A percentile compares a stretch with the other conserved stretches of the same genome.
phyloP scores from a whole-genome alignment of 306 rosid species.

The Vigna hirtella region DNA sequence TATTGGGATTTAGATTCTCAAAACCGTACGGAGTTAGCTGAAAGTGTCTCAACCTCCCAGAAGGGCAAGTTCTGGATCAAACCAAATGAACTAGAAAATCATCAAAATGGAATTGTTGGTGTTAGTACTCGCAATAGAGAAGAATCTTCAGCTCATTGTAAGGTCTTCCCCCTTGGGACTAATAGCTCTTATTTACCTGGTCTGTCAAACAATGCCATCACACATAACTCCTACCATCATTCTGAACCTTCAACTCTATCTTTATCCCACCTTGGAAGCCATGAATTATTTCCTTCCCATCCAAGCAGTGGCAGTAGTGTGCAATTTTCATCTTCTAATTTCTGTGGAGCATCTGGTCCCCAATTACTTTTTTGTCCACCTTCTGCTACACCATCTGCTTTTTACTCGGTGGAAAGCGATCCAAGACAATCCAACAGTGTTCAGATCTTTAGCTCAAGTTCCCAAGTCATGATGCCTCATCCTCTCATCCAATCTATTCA shows the following conservation, averaged over 20 bases:
- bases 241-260: slow-evolving; percentile 62
- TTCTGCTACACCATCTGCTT: slow-evolving; percentile 46
- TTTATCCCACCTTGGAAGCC: slow-evolving; percentile 70
- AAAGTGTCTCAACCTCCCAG: slow-evolving; percentile 17
- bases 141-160: slow-evolving; percentile 46
- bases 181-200: slow-evolving; percentile 49
- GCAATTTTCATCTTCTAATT: slow-evolving; percentile 48
- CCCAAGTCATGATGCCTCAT: slow-evolving; percentile 49
- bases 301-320: slow-evolving; percentile 32
- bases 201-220: slow-evolving; percentile 53
- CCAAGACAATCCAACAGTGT: slow-evolving; percentile 54
- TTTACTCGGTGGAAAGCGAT: slow-evolving; percentile 57
- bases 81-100: slow-evolving; percentile 38
- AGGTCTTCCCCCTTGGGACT: slow-evolving; percentile 47
- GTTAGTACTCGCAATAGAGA: slow-evolving; percentile 23
- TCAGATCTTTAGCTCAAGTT: slow-evolving; percentile 62
- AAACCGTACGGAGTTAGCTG: slow-evolving; percentile 33
- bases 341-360: slow-evolving; percentile 47
- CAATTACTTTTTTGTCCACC: slow-evolving; percentile 59
- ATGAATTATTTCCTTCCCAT: slow-evolving; percentile 50
- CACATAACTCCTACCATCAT: slow-evolving; percentile 37
- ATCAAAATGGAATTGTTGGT: slow-evolving; percentile 37
- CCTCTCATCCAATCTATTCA: slow-evolving; percentile 57
- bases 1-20: slow-evolving; percentile 17
- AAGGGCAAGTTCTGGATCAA: slow-evolving; percentile 63